Base-by-base conservation (phyloP, 2,329 filamentous ascomycete genomes). In the Trichoderma guizhouense region DNA sequence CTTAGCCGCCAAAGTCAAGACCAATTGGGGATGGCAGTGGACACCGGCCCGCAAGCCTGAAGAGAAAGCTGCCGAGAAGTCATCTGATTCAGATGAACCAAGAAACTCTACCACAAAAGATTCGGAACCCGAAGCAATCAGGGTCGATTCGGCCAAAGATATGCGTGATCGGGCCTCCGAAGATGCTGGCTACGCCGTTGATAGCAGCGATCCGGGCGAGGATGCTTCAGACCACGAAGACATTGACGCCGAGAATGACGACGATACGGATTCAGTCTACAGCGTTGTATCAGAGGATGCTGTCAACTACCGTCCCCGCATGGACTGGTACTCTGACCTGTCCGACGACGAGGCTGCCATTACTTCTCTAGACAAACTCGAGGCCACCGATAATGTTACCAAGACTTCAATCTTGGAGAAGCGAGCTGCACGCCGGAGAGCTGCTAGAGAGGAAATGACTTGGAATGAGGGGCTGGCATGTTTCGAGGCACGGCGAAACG, bases 401-500 rank as follows among this genome's bases (percentile, higher is more conserved):
- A 81, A 83, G 65, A 78, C 82, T 7, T 81, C 82, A 2, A 79
- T 84, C 5, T 78, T 84, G 5, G 85, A 86, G 58, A 86, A 86
- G 71, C 87, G 86, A 73, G 84, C 88, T 43, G 87, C 85, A 73
- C 85, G 88, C 55, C 85, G 90, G 69, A 87, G 85, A 75, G 87
- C 85, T 63, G 79, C 89, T 64, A 86, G 88, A 73, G 88, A 90
- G 71, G 91, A 93, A 82, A 87, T 90, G 82, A 80, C 84, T 34
- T 97, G 92, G 91, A 98, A 98, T 77, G 85, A 91, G 47, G 95
- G 95, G 0, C 80, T 98, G 71, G 88, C 90, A n/a, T 92, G 92
- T 79, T 98, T 93, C 82, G 88, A 91, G 72, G 88, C 91, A 34
- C 86, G 93, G 72, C 88, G 95, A 63, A 90, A 97, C 82, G 90